Base-by-base conservation (phyloP, 495 filamentous ascomycete species). In the Penicillium desertorum region DNA sequence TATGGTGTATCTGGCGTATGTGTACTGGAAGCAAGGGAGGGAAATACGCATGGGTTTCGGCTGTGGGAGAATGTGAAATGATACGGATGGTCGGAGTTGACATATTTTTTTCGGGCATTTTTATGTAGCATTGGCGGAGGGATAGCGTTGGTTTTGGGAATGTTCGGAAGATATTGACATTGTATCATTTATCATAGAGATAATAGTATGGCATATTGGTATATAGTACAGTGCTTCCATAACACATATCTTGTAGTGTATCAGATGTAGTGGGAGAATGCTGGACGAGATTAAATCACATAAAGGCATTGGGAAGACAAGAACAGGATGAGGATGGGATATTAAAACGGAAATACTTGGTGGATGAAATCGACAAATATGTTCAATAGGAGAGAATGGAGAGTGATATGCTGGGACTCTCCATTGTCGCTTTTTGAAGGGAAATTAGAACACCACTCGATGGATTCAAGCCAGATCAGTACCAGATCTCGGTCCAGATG, bases 401-500 rank as follows among this genome's bases (percentile, higher is more conserved):
- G 43, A 16, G 22, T 34, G 30, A 46, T 30, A 50, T 16, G 16
- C 49, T 29, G 34, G 34, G 14, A 3, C 0, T 36, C 34, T 51
- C 49, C 19, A 39, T 22, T 51, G 36, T 27, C 22, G 23, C 22
- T 52, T 42, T 52, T 27, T 7, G 45, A 12, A 45, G 29, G 32
- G 8, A n/a, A 30, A 17, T 17, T 41, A 22, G 34, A 37, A 30
- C 29, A 19, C 25, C 23, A 58, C 3, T 27, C 29, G 16, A 16
- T 19, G 7, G 14, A 17, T n/a, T 4, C 20, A 14, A 11, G 49
- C 17, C 23, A 36, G 8, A 50, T 62, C 47, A 73, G 23, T 60
- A 67, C 58, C 71, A 71, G 30, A 70, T 60, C 57, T 76, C 73
- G 50, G 68, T 68, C 36, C 71, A 58, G 58, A 96, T 87, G 61